Base-by-base conservation (phyloP, 345 rosid species). In the Rhodamnia rubescens region DNA sequence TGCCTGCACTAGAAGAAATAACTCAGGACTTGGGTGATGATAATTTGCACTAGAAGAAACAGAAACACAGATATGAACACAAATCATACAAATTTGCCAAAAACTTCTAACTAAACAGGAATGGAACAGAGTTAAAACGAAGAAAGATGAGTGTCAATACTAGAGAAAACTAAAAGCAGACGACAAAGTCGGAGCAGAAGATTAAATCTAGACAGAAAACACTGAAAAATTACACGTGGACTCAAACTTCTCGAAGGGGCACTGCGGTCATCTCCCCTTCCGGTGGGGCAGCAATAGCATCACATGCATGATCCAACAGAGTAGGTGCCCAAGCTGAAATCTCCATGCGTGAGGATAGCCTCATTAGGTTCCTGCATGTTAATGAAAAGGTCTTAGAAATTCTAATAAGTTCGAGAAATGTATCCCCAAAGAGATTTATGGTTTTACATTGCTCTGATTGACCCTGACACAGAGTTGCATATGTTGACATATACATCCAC, bases 321-420 rank as follows among this genome's bases (percentile, higher is more conserved):
- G 87, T 82, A 92, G 16, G 90, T 88, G 85, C 91, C 95, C 36
- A 89, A 88, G 53, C 90, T 91, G 7, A 90, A 92, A 78, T 91
- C 94, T 78, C 90, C 94, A 84, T 91, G 93, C 82, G 85, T 85
- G 51, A 87, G 22, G 47, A 86, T 26, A 12, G 84, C 10, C 57
- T 89, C 93, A 55, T 83, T 88, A 53, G 85, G 92, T 55, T 88
- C 93, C 96, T 93, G 93, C 92, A 86, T 58, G 16, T 27, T 1
- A 42, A 56, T 15, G 74, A 69, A 61, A 42, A n/a, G 80, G 26
- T 36, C 78, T 32, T 9, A 36, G 80, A 69, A 64, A 69, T 69
- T 69, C 24, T 69, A 69, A 21, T 9, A 69, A 69, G 80, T 18
- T 18, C 24, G 1, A 69, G 80, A 69, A 69, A 11, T 8, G 24